Conservation (phyloP, 2,329 filamentous ascomycete genomes). For the Aureobasidium lini region DNA sequence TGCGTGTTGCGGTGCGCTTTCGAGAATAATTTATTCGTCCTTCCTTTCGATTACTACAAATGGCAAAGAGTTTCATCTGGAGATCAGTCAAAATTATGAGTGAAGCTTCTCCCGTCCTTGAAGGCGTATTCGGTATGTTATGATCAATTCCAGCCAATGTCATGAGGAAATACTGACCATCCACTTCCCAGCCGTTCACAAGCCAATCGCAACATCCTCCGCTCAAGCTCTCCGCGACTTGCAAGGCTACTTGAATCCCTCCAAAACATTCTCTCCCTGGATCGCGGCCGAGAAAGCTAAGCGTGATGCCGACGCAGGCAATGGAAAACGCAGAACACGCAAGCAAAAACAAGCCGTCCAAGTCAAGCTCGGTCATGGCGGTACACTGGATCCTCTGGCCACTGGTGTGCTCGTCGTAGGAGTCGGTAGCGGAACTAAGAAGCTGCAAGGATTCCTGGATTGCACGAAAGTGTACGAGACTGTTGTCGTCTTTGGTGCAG, state of each 20-base stretch:
- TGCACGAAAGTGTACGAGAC: constrained; percentile 95
- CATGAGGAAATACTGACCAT: constrained; percentile 5
- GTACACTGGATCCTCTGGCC: constrained; percentile 88
- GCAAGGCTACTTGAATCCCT: constrained; percentile 76
- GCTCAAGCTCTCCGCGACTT: constrained; percentile 86
- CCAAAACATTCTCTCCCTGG: constrained; percentile 69
- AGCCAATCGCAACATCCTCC: constrained; percentile 78
- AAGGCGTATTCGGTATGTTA: constrained; percentile 54
- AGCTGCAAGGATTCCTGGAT: constrained; percentile 66
- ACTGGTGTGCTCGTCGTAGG: constrained; percentile 89
- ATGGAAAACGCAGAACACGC: constrained; percentile 53
- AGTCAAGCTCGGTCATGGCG: constrained; percentile 93
- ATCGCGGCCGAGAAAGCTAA: constrained; percentile 55
- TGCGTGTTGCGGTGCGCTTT: neutral
- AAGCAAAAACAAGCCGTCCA: constrained; percentile 52
- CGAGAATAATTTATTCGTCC: neutral
- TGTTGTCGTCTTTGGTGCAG: constrained; percentile 80
- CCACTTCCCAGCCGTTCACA: constrained; percentile 67
- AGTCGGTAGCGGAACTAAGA: constrained; percentile 80
- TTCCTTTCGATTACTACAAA: neutral
- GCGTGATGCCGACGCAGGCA: constrained; percentile 50
- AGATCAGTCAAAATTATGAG: constrained; percentile 17
- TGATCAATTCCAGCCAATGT: neutral
- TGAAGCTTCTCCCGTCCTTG: constrained; percentile 31
- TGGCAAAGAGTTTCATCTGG: constrained; percentile 18